Percentiles rank a stretch among this genome's conserved stretches.
Conservation (phyloP, 768 basidiomycete genomes). For the Naganishia friedmannii region DNA sequence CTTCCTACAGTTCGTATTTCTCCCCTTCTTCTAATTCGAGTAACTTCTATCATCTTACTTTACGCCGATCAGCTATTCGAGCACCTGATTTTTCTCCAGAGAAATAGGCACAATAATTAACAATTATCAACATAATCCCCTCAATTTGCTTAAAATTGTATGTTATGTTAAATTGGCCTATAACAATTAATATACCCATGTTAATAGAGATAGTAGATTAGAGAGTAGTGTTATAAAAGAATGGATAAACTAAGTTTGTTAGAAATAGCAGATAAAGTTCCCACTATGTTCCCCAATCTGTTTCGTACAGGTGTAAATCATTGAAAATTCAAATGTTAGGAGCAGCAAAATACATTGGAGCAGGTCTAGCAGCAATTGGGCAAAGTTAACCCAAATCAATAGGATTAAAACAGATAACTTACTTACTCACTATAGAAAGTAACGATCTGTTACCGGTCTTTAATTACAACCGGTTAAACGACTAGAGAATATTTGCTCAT, state of each 20-base stretch:
- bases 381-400: too few species aligned
- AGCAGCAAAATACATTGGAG: constrained; percentile 33
- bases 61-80: constrained; percentile 28
- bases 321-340: constrained; percentile 31
- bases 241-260: constrained; percentile 19
- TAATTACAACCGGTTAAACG: too few species aligned
- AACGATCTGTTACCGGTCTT: too few species aligned
- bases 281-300: constrained; percentile 25
- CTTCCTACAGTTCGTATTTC: constrained; percentile 34
- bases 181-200: too few species aligned
- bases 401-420: too few species aligned
- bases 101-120: too few species aligned
- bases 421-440: too few species aligned
- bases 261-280: constrained; percentile 11
- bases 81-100: background rate
- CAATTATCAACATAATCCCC: background rate
- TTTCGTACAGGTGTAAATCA: constrained; percentile 18
- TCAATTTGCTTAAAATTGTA: too few species aligned
- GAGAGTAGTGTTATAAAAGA: constrained; percentile 2
- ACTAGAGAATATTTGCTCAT: too few species aligned
- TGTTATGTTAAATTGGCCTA: too few species aligned
- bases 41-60: constrained; percentile 36
- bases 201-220: too few species aligned
- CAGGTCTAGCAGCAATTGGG: constrained; percentile 30
- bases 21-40: constrained; percentile 34